A percentile compares a stretch with the other conserved stretches of the same genome.
These are phyloP conservation scores for Parasarocladium wereldwijsianum DNA, from an alignment of 2,329 filamentous ascomycete genomes.

Conservation along the genomic window DNA sequence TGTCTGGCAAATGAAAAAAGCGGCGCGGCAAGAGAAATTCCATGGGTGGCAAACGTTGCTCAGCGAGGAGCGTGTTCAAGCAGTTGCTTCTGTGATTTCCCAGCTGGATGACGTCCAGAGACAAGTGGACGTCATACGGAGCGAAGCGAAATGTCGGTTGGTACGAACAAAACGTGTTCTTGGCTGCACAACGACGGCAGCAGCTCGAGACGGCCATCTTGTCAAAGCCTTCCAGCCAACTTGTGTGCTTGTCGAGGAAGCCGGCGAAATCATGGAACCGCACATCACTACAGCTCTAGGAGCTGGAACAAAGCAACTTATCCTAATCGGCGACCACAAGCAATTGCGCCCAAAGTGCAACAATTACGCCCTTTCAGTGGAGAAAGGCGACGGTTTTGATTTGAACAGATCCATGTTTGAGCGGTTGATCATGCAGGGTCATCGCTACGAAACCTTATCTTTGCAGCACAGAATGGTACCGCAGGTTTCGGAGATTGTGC, in stretches of 20 bases:
- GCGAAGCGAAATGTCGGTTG: constrained; percentile 23
- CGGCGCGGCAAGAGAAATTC: constrained; percentile 20
- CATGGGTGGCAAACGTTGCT: constrained; percentile 28
- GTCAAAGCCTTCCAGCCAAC: constrained; percentile 40
- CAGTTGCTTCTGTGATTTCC: constrained; percentile 21
- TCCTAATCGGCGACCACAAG: constrained; percentile 61
- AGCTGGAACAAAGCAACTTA: constrained; percentile 41
- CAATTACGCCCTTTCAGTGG: constrained; percentile 44
- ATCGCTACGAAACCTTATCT: constrained; percentile 35
- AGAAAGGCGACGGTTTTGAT: constrained; percentile 50
- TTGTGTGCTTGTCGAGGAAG: constrained; percentile 55
- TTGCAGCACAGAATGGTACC: constrained; percentile 57
- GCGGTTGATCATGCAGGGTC: constrained; percentile 41
- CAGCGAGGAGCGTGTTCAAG: constrained; percentile 31
- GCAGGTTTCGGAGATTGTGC: constrained; percentile 46
- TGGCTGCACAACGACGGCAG: constrained; percentile 56
- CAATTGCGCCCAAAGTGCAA: constrained; percentile 56
- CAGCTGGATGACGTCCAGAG: constrained; percentile 27
- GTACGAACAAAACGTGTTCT: constrained; percentile 46
- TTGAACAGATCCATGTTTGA: constrained; percentile 58
- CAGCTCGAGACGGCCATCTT: constrained; percentile 43
- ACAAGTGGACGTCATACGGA: constrained; percentile 26
- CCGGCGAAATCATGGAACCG: constrained; percentile 56
- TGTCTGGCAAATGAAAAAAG: constrained; percentile 32
- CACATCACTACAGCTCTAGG: constrained; percentile 46